phyloP scores from a whole-genome alignment of 352 stramenopile species.

The Globisporangium solare region DNA sequence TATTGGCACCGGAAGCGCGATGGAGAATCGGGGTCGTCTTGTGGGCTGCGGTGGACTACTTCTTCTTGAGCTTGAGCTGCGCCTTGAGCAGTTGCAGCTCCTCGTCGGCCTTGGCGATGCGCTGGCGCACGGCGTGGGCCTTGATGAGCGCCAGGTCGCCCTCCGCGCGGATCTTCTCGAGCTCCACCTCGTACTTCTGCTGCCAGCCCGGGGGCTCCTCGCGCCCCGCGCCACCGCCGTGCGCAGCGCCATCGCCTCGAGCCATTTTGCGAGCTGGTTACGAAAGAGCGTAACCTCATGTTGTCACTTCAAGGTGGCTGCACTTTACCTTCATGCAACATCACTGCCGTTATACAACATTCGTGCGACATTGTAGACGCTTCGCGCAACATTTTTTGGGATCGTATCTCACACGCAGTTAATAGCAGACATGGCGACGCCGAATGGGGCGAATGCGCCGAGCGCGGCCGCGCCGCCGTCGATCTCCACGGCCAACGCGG shows the following conservation, averaged over 20 bases:
- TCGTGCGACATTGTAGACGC: too few species aligned
- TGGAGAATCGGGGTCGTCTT: neutral
- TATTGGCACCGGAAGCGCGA: neutral
- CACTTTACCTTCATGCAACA: too few species aligned
- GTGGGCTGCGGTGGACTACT: slow-evolving; percentile 37
- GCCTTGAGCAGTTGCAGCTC: slow-evolving; percentile 83
- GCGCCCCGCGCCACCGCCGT: neutral
- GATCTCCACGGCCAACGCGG: too few species aligned
- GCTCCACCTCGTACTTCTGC: slow-evolving; percentile 57
- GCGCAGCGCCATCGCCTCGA: neutral
- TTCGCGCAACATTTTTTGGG: too few species aligned
- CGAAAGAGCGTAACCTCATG: too few species aligned
- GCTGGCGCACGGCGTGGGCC: slow-evolving; percentile 87
- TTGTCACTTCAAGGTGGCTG: too few species aligned
- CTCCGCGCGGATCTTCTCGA: slow-evolving; percentile 85
- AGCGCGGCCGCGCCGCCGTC: too few species aligned
- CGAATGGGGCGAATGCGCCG: too few species aligned
- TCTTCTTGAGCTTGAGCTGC: slow-evolving; percentile 85
- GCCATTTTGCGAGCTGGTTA: neutral
- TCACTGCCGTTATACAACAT: too few species aligned
- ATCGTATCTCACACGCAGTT: too few species aligned
- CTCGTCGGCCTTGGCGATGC: slow-evolving; percentile 74
- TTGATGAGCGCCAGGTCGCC: slow-evolving; percentile 61
- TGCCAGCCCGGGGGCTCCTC: slow-evolving; percentile 1
- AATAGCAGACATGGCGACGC: too few species aligned